These are phyloP conservation scores for Lizonia empirigonia DNA, from an alignment of 2,329 filamentous ascomycete genomes.

Conservation along the genomic window DNA sequence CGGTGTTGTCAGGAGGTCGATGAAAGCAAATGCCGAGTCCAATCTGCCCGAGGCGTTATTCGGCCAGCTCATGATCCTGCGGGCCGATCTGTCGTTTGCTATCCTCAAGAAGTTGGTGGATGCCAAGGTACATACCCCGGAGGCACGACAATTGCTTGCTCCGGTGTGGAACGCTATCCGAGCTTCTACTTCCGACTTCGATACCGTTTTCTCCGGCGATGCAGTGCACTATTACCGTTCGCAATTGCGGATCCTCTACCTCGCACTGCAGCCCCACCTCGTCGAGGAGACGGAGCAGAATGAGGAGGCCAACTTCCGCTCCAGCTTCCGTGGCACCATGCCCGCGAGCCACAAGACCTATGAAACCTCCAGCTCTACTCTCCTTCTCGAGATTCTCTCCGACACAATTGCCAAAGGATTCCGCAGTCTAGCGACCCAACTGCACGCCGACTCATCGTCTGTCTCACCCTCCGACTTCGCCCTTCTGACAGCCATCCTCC, in stretches of 20 bases:
- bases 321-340: constrained; percentile 46
- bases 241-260: constrained; percentile 82
- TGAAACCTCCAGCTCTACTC: constrained; percentile 35
- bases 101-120: constrained; percentile 79
- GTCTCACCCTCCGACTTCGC: constrained; percentile 80
- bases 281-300: constrained; percentile 41
- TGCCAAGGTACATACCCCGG: constrained; percentile 55
- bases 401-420: constrained; percentile 82
- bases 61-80: constrained; percentile 72
- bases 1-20: constrained; percentile 75
- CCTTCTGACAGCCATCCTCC: constrained; percentile 84
- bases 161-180: constrained; percentile 67
- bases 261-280: constrained; percentile 72
- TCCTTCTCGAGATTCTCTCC: constrained; percentile 78
- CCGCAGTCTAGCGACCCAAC: constrained; percentile 75
- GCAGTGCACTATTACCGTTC: constrained; percentile 78
- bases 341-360: constrained; percentile 52
- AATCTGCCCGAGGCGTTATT: constrained; percentile 83
- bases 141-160: constrained; percentile 61
- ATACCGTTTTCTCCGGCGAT: constrained; percentile 61
- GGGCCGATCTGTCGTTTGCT: constrained; percentile 81
- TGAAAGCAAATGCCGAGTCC: constrained; percentile 75
- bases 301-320: constrained; percentile 32
- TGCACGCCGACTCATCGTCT: constrained; percentile 74
- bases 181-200: constrained; percentile 62